These are phyloP conservation scores for Narthecium ossifragum DNA, from an alignment of 106 monocot species.

Conservation along the genomic window DNA sequence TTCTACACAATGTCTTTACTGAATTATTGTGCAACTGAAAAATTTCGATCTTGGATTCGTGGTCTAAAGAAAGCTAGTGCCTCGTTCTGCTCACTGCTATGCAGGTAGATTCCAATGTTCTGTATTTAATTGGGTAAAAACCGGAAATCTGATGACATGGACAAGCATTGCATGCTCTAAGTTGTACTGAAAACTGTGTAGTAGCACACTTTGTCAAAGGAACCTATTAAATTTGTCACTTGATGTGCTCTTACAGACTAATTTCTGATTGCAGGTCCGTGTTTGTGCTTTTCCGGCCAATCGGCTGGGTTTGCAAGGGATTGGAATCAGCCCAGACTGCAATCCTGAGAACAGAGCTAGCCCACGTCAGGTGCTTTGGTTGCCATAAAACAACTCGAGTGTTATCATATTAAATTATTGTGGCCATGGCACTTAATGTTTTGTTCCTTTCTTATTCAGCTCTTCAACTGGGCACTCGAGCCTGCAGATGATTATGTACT, in stretches of 20 bases:
- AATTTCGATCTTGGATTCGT: too few relatives aligned
- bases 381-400: not conserved
- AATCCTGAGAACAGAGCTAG: slow-evolving; percentile 77
- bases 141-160: too few relatives aligned
- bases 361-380: slow-evolving; percentile 53
- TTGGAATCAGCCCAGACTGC: slow-evolving; percentile 91
- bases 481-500: slow-evolving; percentile 88
- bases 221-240: not conserved
- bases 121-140: too few relatives aligned
- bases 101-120: too few relatives aligned
- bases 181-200: too few relatives aligned
- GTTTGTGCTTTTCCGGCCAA: slow-evolving; percentile 77
- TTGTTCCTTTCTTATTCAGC: slow-evolving; percentile 33
- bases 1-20: too few relatives aligned
- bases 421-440: not conserved
- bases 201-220: too few relatives aligned
- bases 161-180: too few relatives aligned
- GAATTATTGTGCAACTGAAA: too few relatives aligned
- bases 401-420: not conserved
- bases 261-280: slow-evolving; percentile 44
- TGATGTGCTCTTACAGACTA: not conserved
- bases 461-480: slow-evolving; percentile 92
- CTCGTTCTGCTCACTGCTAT: too few relatives aligned
- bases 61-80: too few relatives aligned
- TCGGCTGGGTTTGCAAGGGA: slow-evolving; percentile 52